Evolutionary conservation across 768 basidiomycete species (phyloP).

Genomic region (Termitomyces heimii): DNA sequence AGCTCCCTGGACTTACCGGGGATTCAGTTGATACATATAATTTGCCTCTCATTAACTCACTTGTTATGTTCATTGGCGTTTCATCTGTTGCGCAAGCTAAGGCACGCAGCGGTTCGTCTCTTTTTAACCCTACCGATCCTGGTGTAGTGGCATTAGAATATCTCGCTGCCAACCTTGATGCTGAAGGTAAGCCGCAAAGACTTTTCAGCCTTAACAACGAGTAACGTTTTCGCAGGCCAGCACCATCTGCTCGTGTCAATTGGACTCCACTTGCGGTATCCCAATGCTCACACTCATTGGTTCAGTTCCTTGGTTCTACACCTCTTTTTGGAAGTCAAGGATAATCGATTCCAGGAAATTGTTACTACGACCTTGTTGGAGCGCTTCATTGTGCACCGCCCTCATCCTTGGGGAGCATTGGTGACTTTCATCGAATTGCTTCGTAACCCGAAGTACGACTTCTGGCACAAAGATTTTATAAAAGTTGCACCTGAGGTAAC

Average conservation of each 20-base stretch:
- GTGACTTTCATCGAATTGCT: conserved; percentile 93
- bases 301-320: conserved; percentile 88
- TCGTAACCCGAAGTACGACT: conserved; percentile 84
- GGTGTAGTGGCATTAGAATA: conserved; percentile 83
- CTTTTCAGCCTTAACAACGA: not conserved
- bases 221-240: conserved; percentile 56
- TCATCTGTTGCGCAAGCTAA: conserved; percentile 88
- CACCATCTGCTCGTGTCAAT: conserved; percentile 92
- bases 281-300: conserved; percentile 98
- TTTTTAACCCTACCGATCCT: conserved; percentile 78
- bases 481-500: conserved; percentile 84
- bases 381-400: conserved; percentile 88
- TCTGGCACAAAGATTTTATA: conserved; percentile 86
- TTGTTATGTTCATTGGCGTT: conserved; percentile 96
- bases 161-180: conserved; percentile 77
- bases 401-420: conserved; percentile 94
- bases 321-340: conserved; percentile 76
- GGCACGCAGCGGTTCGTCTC: conserved; percentile 71
- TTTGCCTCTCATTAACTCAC: conserved; percentile 82
- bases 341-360: conserved; percentile 74
- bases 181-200: conserved; percentile 63
- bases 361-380: conserved; percentile 89
- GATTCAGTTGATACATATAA: conserved; percentile 66
- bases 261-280: conserved; percentile 93
- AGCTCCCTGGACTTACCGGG: conserved; percentile 39